phyloP scores from a whole-genome alignment of 139 green algal species.

The Volvox reticuliferus region DNA sequence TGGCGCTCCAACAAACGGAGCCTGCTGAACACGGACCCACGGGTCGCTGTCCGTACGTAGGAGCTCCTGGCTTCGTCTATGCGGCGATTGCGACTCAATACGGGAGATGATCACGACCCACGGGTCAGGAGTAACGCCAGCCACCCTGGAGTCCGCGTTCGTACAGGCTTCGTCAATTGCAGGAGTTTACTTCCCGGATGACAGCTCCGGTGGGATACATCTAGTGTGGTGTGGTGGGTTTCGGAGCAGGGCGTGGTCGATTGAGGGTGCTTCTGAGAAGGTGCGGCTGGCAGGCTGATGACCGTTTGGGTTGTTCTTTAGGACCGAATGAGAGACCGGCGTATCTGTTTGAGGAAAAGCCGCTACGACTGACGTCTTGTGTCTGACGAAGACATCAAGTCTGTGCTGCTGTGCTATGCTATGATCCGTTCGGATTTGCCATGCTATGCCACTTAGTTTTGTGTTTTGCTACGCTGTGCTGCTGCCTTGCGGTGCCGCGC shows the following conservation, averaged over 20 bases:
- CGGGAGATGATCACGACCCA: background rate
- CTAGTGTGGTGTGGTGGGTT: background rate
- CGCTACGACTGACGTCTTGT: too few species aligned
- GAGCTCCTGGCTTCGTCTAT: constrained; percentile 46
- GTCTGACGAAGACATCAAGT: too few species aligned
- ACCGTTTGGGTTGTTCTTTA: too few species aligned
- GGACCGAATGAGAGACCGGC: too few species aligned
- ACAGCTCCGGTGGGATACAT: constrained; percentile 29
- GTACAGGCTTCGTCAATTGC: constrained; percentile 30
- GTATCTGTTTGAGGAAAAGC: too few species aligned
- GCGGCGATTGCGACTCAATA: constrained; percentile 47
- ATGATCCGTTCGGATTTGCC: too few species aligned
- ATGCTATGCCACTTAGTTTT: too few species aligned
- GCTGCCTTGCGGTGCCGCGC: too few species aligned
- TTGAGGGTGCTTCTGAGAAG: background rate
- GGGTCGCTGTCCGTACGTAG: background rate
- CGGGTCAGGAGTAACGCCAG: constrained; percentile 19
- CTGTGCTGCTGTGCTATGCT: background rate
- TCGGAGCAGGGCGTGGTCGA: background rate
- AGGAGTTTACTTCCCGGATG: constrained; percentile 27
- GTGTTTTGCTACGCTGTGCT: too few species aligned
- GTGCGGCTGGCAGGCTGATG: background rate
- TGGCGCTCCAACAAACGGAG: too few species aligned
- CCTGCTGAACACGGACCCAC: too few species aligned
- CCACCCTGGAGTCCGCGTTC: constrained; percentile 48